Percentiles rank a stretch among this genome's conserved stretches.
Evolutionary conservation across 139 green algal species (phyloP).

Genomic region (Yamagishiella unicocca): DNA sequence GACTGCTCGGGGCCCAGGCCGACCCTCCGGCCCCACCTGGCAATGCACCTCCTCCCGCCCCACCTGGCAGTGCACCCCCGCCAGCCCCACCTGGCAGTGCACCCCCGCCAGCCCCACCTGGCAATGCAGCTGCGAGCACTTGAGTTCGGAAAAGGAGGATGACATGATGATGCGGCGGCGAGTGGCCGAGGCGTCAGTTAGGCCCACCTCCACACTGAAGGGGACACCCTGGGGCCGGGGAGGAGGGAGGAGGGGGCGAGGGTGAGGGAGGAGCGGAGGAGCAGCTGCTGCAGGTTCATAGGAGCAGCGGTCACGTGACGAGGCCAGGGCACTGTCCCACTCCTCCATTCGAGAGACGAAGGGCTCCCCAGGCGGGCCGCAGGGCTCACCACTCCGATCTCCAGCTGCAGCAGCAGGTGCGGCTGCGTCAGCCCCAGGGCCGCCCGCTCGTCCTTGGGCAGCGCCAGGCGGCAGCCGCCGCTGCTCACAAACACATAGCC

Average conservation of each 20-base stretch:
- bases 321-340: too few relatives aligned
- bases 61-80: too few relatives aligned
- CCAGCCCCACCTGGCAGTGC: too few relatives aligned
- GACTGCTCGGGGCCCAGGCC: too few relatives aligned
- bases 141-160: slow-evolving; percentile 54
- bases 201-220: slow-evolving; percentile 49
- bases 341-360: too few relatives aligned
- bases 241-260: neutral
- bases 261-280: neutral
- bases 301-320: too few relatives aligned
- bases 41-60: too few relatives aligned
- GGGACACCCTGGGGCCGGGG: slow-evolving; percentile 18
- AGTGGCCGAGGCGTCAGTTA: slow-evolving; percentile 42
- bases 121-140: slow-evolving; percentile 51
- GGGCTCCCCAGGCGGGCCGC: too few relatives aligned
- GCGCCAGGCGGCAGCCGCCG: slow-evolving; percentile 32
- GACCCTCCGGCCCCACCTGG: too few relatives aligned
- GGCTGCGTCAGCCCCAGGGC: slow-evolving; percentile 53
- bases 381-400: slow-evolving; percentile 44
- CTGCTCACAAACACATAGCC: slow-evolving; percentile 50
- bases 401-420: slow-evolving; percentile 57
- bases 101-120: too few relatives aligned
- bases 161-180: slow-evolving; percentile 55
- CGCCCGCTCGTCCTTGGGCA: slow-evolving; percentile 51
- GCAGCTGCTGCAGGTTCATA: neutral